Conservation (phyloP, 345 rosid genomes). For the Aquilaria yunnanensis region DNA sequence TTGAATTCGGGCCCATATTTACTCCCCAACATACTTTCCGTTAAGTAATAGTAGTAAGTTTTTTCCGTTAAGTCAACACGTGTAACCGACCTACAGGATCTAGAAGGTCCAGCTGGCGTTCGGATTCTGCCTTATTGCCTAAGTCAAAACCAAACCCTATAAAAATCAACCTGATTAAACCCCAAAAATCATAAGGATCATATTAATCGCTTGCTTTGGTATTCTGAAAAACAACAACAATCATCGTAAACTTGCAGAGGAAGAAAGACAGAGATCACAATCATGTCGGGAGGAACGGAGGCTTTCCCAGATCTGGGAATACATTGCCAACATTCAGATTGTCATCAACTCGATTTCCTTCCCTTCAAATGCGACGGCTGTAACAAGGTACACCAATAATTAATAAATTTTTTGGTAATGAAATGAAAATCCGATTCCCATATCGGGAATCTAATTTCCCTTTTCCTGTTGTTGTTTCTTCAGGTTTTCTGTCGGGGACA, state of each 20-base stretch:
- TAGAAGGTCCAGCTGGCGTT: too few relatives aligned
- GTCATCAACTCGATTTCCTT: conserved; percentile 79
- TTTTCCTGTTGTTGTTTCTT: background rate
- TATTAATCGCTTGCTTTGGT: background rate
- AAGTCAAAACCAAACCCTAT: conserved; percentile 25
- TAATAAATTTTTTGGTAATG: background rate
- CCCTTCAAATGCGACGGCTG: conserved; percentile 75
- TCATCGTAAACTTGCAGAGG: background rate
- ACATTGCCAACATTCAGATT: conserved; percentile 66
- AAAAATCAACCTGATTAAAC: background rate
- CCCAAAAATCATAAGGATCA: background rate
- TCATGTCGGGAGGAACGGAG: conserved; percentile 77
- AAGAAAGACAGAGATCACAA: background rate
- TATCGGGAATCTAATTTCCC: background rate
- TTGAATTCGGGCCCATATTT: too few relatives aligned
- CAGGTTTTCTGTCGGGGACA: conserved; percentile 82
- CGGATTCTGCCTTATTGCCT: conserved; percentile 28
- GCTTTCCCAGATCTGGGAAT: conserved; percentile 78
- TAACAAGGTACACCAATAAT: conserved; percentile 35
- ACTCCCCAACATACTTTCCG: too few relatives aligned
- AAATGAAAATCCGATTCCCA: background rate
- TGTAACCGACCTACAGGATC: too few relatives aligned
- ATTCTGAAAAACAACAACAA: background rate
- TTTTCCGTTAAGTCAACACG: too few relatives aligned
- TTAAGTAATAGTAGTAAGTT: too few relatives aligned